These are phyloP conservation scores for Suhomyces chickasaworum DNA, from an alignment of 1,139 yeast species.

Conservation along the genomic window DNA sequence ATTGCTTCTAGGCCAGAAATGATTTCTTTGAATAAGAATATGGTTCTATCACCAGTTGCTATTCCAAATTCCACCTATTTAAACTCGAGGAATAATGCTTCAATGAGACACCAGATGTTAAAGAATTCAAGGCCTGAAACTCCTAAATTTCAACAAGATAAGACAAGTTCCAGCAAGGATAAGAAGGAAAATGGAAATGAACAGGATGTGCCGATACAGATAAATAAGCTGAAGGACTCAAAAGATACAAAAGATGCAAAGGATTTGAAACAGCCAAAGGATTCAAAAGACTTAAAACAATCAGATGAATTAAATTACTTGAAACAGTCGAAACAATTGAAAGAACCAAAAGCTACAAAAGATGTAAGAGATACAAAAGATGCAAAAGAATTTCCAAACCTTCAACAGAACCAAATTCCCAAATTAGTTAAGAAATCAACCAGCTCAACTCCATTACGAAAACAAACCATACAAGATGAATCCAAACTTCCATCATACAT, in stretches of 20 bases:
- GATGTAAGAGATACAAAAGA: no score
- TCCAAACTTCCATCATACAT: conserved; percentile 13
- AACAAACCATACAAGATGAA: background rate
- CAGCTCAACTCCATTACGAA: background rate
- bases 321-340: no score
- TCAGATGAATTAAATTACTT: no score
- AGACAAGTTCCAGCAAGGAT: background rate
- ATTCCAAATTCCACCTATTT: conserved; percentile 9
- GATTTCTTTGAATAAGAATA: conserved; percentile 10
- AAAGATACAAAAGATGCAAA: no score
- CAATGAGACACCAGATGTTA: background rate
- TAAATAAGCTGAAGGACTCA: no score
- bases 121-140: conserved; percentile 4
- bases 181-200: background rate
- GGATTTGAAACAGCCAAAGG: no score
- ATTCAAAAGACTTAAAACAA: no score
- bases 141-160: background rate
- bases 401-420: conserved; percentile 4
- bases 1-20: conserved; percentile 20
- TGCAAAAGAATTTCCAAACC: background rate
- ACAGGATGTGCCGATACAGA: no score
- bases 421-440: background rate
- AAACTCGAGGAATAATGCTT: background rate
- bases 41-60: conserved; percentile 20
- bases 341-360: no score